A percentile compares a stretch with the other conserved stretches of the same genome.
These are phyloP conservation scores for Penicillium atrosanguineum DNA, from an alignment of 495 filamentous ascomycete species.

Conservation along the genomic window DNA sequence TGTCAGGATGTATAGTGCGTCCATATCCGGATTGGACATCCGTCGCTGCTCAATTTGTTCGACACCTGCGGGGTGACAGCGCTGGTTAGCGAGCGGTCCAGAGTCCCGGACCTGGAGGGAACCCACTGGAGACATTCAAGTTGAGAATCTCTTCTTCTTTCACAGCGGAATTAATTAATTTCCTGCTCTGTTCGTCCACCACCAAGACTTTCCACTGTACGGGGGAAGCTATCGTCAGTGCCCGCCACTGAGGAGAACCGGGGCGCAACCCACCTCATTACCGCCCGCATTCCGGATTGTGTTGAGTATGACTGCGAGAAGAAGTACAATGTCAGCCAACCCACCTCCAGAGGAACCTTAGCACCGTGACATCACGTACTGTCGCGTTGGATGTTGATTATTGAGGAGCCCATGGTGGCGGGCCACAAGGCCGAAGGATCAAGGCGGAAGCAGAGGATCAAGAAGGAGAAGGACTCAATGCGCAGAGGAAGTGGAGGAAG, in stretches of 20 bases:
- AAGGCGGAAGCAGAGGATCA: slow-evolving; percentile 1
- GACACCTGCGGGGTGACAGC: slow-evolving; percentile 60
- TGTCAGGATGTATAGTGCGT: slow-evolving; percentile 88
- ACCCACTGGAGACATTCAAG: slow-evolving; percentile 87
- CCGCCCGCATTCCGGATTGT: slow-evolving; percentile 57
- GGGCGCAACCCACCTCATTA: slow-evolving; percentile 50
- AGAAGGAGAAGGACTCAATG: background rate
- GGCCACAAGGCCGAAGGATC: slow-evolving; percentile 25
- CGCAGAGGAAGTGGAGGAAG: background rate
- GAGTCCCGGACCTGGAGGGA: background rate
- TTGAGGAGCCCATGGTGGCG: slow-evolving; percentile 49
- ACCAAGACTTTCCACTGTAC: slow-evolving; percentile 93
- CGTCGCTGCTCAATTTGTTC: slow-evolving; percentile 86
- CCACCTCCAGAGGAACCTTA: background rate
- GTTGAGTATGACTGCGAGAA: slow-evolving; percentile 52
- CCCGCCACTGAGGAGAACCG: slow-evolving; percentile 18
- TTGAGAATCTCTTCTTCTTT: slow-evolving; percentile 95
- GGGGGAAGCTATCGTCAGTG: slow-evolving; percentile 23
- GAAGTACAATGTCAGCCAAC: slow-evolving; percentile 6
- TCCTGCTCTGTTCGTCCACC: slow-evolving; percentile 73
- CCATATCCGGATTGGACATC: slow-evolving; percentile 77
- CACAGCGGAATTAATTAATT: slow-evolving; percentile 80
- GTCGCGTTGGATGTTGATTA: slow-evolving; percentile 52
- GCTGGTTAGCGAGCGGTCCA: slow-evolving; percentile 29
- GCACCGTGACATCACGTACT: slow-evolving; percentile 32